Conservation (phyloP, 2,329 filamentous ascomycete genomes). For the Clonostachys chloroleuca region DNA sequence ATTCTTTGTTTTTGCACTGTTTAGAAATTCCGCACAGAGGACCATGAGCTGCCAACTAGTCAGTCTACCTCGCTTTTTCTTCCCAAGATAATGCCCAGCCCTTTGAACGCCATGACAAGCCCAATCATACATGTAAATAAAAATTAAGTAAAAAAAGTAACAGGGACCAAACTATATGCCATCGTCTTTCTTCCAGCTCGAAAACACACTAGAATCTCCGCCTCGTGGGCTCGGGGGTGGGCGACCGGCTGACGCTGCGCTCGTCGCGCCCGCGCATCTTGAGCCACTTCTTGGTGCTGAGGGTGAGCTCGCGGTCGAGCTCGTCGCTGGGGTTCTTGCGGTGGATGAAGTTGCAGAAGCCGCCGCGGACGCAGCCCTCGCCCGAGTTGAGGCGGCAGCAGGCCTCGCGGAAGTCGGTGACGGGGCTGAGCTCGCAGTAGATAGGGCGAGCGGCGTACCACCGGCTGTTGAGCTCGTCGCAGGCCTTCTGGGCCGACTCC, state of each 20-base stretch:
- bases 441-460: constrained; percentile 98
- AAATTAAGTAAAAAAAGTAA: neutral
- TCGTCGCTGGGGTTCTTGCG: constrained; percentile 90
- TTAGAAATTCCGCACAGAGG: too few relatives aligned
- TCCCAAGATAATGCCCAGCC: too few relatives aligned
- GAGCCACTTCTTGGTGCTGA: constrained; percentile 96
- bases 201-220: constrained; percentile 55
- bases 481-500: constrained; percentile 88
- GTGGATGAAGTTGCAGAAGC: constrained; percentile 99
- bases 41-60: too few relatives aligned
- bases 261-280: constrained; percentile 79
- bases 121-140: too few relatives aligned
- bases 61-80: too few relatives aligned
- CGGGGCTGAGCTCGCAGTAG: constrained; percentile 95
- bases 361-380: constrained; percentile 91
- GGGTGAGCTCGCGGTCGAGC: constrained; percentile 79
- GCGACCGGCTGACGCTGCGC: constrained; percentile 75
- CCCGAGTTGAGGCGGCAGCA: constrained; percentile 93
- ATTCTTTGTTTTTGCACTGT: too few relatives aligned
- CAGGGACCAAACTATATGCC: neutral
- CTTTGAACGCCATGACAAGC: too few relatives aligned
- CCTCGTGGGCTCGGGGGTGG: constrained; percentile 78
- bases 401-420: constrained; percentile 96
- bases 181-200: neutral
- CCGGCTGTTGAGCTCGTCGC: constrained; percentile 87